Evolutionary conservation across 768 basidiomycete genomes (phyloP), one percentile per base, ranked within the genome.

Genomic region (Coprinellus micaceus): DNA sequence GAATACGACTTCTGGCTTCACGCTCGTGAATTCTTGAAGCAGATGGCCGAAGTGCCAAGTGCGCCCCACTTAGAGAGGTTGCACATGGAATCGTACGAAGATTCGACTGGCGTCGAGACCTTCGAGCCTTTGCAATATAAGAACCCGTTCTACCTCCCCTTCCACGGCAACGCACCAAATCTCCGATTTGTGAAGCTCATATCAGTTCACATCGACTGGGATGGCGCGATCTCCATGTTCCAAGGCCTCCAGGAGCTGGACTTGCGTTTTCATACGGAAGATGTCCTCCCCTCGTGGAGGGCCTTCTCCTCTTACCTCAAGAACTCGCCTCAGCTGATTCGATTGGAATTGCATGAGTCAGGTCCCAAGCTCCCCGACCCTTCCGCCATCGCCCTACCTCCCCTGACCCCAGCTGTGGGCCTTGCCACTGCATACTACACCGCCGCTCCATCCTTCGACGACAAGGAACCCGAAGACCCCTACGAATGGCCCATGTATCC

Each of bases 191-290:
- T 82, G 30, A 71, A 72, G 10, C 72, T 91, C 25, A 88, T 84
- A 83, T 88, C 86, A 37, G 83, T 89, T 4, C 88, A 88, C 58
- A 67, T 90, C 30, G 77, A 84, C 55, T 91, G 89, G 89, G 72
- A 77, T 28, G 70, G 74, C 30, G 71, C 76, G 15, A 64, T 75
- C 21, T 56, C 67, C 9, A 74, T 82, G 60, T 72, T 86, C 24
- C 59, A 63, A 17, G 75, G 73, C 13, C 69, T 90, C 26, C 64
- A 61, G 22, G 76, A 80, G 15, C 65, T 90, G 21, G 80, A 86
- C 61, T 71, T 90, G 40, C 79, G 82, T 0, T 88, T 79, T 69
- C 87, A 88, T 61, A 67, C 77, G 9, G 73, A 77, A 26, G 82
- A 86, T 62, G 85, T 84, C 13, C 81, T 86, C 12, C 89, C 87